Evolutionary conservation across 2,329 filamentous ascomycete species (phyloP).

Genomic region (Fusarium succisae): DNA sequence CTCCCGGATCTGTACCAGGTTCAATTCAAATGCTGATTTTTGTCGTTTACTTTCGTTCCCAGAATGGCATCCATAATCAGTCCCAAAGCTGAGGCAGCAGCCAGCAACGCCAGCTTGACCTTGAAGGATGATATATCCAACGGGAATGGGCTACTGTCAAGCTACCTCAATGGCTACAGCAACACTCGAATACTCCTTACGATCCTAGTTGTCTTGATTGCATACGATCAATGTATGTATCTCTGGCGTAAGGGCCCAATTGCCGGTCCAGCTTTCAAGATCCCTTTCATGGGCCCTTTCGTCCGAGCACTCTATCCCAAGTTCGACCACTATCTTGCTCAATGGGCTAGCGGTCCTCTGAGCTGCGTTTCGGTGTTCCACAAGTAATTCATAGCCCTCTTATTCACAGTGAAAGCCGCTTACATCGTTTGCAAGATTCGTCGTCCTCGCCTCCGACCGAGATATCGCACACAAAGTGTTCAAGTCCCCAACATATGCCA

Average conservation of each 20-base stretch:
- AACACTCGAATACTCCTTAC: conserved; percentile 40
- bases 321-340: conserved; percentile 76
- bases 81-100: not conserved
- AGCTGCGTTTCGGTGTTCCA: conserved; percentile 88
- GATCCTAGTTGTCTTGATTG: conserved; percentile 44
- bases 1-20: not conserved
- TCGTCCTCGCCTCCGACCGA: conserved; percentile 79
- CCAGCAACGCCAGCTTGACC: conserved; percentile 1
- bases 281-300: conserved; percentile 79
- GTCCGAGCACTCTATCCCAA: conserved; percentile 78
- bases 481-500: conserved; percentile 78
- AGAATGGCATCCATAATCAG: conserved; percentile 4
- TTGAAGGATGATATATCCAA: not conserved
- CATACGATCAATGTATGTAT: conserved; percentile 62
- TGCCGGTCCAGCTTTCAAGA: conserved; percentile 70
- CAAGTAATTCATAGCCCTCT: conserved; percentile 63
- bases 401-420: too few species aligned
- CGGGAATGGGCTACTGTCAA: conserved; percentile 4
- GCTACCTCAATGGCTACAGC: conserved; percentile 11
- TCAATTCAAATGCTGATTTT: accelerated
- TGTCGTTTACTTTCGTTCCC: not conserved
- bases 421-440: conserved; percentile 64
- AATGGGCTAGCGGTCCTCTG: conserved; percentile 81
- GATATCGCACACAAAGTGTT: conserved; percentile 85
- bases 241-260: conserved; percentile 69